Percentiles rank a stretch among this genome's conserved stretches.
These are phyloP conservation scores for Pueraria montana DNA, from an alignment of 306 rosid species.

Conservation along the genomic window DNA sequence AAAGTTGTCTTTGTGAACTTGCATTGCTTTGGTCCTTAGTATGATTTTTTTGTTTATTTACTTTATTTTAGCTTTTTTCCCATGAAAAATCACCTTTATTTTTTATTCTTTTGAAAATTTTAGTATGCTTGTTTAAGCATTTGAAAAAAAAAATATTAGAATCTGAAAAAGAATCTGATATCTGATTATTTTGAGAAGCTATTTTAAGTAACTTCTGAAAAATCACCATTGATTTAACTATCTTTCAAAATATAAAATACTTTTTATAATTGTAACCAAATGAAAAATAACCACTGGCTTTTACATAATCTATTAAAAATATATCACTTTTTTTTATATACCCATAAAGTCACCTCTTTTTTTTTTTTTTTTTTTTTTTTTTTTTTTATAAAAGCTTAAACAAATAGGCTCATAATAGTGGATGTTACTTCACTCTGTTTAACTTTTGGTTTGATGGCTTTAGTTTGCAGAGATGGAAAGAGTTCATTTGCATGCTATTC, in stretches of 20 bases:
- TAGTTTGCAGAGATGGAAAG: conserved; percentile 97
- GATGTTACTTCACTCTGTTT: conserved; percentile 29
- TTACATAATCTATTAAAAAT: background rate
- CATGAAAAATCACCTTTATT: background rate
- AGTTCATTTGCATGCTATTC: conserved; percentile 82
- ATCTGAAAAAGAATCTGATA: too few relatives aligned
- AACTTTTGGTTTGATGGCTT: conserved; percentile 47
- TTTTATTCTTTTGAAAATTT: background rate
- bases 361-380: background rate
- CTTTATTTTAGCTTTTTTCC: background rate
- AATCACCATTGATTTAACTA: background rate
- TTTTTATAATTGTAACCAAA: background rate
- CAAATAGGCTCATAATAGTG: background rate
- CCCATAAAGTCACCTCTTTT: background rate
- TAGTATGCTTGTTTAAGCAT: background rate
- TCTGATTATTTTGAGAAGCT: background rate
- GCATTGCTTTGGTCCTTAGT: conserved; percentile 1
- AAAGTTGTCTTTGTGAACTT: conserved; percentile 1
- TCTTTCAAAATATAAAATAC: background rate
- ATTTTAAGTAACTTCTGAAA: background rate
- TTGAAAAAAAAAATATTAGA: background rate
- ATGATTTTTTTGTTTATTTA: conserved; percentile 1
- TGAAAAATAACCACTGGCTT: background rate
- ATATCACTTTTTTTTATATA: background rate
- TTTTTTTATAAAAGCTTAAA: background rate